These are phyloP conservation scores for Arthrinium puccinioides DNA, from an alignment of 2,329 filamentous ascomycete genomes.

Conservation along the genomic window DNA sequence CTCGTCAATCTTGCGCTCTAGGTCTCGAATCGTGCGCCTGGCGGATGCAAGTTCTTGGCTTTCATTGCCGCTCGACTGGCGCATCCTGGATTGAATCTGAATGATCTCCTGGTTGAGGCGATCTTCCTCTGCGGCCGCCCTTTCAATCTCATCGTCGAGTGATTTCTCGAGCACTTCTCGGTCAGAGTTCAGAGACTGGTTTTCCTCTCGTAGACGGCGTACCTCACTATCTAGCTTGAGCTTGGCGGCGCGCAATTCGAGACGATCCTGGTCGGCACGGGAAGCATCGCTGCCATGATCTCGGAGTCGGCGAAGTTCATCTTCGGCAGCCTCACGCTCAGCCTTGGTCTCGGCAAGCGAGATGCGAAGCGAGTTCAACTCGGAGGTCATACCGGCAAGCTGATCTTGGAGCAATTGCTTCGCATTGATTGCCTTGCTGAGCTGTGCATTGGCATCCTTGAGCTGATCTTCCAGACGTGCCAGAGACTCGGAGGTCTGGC, in stretches of 20 bases:
- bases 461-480: conserved; percentile 49
- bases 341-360: conserved; percentile 51
- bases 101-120: conserved; percentile 49
- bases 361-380: conserved; percentile 52
- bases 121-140: conserved; percentile 59
- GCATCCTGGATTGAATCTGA: conserved; percentile 39
- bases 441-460: conserved; percentile 49
- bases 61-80: conserved; percentile 38
- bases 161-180: conserved; percentile 54
- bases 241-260: conserved; percentile 61
- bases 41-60: conserved; percentile 49
- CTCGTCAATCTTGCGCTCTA: conserved; percentile 55
- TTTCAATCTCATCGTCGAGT: conserved; percentile 58
- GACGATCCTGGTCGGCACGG: conserved; percentile 59
- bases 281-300: conserved; percentile 52
- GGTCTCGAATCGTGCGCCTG: conserved; percentile 55
- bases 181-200: conserved; percentile 46
- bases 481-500: conserved; percentile 28
- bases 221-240: conserved; percentile 62
- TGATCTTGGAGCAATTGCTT: conserved; percentile 58
- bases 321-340: conserved; percentile 60
- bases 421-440: conserved; percentile 50
- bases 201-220: conserved; percentile 58
- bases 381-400: conserved; percentile 49
- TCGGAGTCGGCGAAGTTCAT: conserved; percentile 47